Base-by-base conservation (phyloP, 2,329 filamentous ascomycete species). In the Septoria linicola region DNA sequence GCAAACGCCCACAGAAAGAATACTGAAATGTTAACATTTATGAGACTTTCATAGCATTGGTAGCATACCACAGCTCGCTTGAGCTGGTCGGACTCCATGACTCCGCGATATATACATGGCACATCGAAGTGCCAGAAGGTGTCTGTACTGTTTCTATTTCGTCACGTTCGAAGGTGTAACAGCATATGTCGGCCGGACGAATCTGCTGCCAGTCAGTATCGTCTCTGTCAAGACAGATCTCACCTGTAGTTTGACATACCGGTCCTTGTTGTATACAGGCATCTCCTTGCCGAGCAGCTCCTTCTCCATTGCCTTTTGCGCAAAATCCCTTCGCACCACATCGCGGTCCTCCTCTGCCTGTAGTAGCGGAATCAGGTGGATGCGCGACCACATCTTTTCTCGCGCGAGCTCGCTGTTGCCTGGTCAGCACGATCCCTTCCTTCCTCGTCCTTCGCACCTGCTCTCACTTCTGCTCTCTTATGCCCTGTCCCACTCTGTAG, bases 381-480 rank as follows among this genome's bases (percentile, higher is more conserved):
- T 95, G 69, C 93, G 87, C 56, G 89, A 83, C 93, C 93, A 99
- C 83, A 96, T 93, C 80, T 97, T 99, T 70, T 99, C 93, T 65
- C 93, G 89, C 58, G 85, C 88, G 62, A 96, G 85, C 74, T 99
- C 93, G 68, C 91, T 96, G 65, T 51, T 20, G 4, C 8, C n/a
- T 17, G 8, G 8, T 30, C 14, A 55, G 64, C 53, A 62, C 59
- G 41, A 17, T 27, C 20, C 16, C 11, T 17, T 35, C n/a, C 20
- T 30, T 10, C 4, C 6, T 1, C 30, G 13, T 4, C 14, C 13
- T 20, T 8, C 19, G 8, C 8, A 13, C 16, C 6, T 51, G 3
- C 35, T 23, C 60, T 32, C 82, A 96, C 92, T 95, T 92, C 71
- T 89, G 86, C 75, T 99, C 93, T 64, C 89, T 81, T 62, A 92